Evolutionary conservation across 108 stramenopile genomes (phyloP).

Genomic region (Skeletonema menzelii): DNA sequence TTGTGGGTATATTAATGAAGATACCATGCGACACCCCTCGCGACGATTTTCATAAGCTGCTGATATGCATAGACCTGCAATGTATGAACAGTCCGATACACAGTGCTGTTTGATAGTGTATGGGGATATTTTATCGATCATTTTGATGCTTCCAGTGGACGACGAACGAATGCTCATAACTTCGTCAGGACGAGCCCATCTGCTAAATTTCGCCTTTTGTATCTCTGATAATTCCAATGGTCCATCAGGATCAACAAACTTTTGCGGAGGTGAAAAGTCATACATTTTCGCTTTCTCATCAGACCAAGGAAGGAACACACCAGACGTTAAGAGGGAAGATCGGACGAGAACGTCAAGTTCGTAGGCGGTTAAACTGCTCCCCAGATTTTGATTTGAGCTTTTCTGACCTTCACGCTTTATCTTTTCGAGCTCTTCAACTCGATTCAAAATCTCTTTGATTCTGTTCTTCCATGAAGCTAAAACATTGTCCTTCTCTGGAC

Average conservation of each 20-base stretch:
- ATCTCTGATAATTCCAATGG: constrained; percentile 53
- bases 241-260: constrained; percentile 67
- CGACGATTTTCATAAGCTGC: constrained; percentile 82
- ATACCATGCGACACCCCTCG: constrained; percentile 53
- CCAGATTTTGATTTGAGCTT: not conserved
- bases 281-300: constrained; percentile 61
- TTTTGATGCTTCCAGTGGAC: constrained; percentile 14
- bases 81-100: constrained; percentile 93
- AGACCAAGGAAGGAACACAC: constrained; percentile 76
- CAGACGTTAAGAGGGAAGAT: constrained; percentile 61
- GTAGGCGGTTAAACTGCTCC: constrained; percentile 39
- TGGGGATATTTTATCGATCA: constrained; percentile 62
- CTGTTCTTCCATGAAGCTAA: constrained; percentile 47
- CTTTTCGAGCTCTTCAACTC: constrained; percentile 43
- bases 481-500: not conserved
- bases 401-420: not conserved
- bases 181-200: constrained; percentile 76
- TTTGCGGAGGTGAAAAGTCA: constrained; percentile 24
- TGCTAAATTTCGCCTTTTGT: constrained; percentile 58
- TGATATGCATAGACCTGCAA: constrained; percentile 89
- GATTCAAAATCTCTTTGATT: constrained; percentile 52
- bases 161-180: constrained; percentile 51
- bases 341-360: constrained; percentile 67
- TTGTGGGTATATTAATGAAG: constrained; percentile 84
- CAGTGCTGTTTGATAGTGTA: constrained; percentile 79